These are phyloP conservation scores for Auricularia cornea DNA, from an alignment of 768 basidiomycete species.

Conservation along the genomic window DNA sequence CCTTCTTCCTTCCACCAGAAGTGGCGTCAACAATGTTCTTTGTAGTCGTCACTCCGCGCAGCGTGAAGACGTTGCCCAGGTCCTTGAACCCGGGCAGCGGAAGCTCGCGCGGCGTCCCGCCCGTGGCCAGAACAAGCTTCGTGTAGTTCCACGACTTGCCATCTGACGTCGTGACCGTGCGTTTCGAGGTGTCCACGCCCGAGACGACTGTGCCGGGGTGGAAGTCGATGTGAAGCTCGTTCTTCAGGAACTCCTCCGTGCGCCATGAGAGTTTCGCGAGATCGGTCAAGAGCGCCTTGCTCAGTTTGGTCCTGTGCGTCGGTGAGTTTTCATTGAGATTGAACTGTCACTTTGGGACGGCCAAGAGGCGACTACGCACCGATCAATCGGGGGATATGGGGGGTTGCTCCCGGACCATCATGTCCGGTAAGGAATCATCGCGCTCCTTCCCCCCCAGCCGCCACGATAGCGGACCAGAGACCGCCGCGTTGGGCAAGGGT, in stretches of 20 bases:
- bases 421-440: too few species aligned
- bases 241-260: conserved; percentile 62
- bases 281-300: conserved; percentile 77
- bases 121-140: conserved; percentile 71
- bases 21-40: conserved; percentile 53
- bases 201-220: conserved; percentile 47
- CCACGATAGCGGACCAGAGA: too few species aligned
- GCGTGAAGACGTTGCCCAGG: conserved; percentile 66
- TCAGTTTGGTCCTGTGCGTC: conserved; percentile 65
- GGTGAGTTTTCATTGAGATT: neutral
- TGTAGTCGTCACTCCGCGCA: conserved; percentile 63
- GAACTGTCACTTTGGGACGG: too few species aligned
- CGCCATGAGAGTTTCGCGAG: conserved; percentile 69
- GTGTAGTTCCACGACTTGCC: conserved; percentile 41
- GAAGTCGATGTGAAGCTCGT: conserved; percentile 62
- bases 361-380: conserved; percentile 32
- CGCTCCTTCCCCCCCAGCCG: too few species aligned
- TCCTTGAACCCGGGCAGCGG: conserved; percentile 63
- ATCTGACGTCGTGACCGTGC: conserved; percentile 28
- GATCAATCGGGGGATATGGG: conserved; percentile 90
- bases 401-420: too few species aligned
- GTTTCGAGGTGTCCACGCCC: conserved; percentile 45
- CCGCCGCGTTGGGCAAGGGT: too few species aligned
- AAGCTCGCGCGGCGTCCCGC: conserved; percentile 62
- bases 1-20: conserved; percentile 53